Base-by-base conservation (phyloP, 345 rosid genomes). In the Eucalyptus pumila region DNA sequence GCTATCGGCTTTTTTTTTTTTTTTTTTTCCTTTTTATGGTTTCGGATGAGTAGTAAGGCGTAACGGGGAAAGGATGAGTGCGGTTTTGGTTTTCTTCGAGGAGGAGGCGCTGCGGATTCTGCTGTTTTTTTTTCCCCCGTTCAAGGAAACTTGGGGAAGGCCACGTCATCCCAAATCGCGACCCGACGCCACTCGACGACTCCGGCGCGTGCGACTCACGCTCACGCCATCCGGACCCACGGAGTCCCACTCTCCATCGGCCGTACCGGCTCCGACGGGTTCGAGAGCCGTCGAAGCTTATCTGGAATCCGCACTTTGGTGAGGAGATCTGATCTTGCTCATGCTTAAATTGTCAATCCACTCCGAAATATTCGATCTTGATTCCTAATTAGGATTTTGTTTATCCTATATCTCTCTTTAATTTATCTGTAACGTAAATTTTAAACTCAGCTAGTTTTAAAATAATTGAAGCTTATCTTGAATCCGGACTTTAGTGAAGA, bases 401-500 rank as follows among this genome's bases (percentile, higher is more conserved):
- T 21, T 76, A 37, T 11, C 15, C 5, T 37, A 8, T 52, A 52
- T 52, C 58, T 52, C 26, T 52, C 5, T 52, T 52, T 4, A 52
- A 52, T 2, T 52, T 52, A 52, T 52, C 5, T 8, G 5, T 52
- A 52, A 52, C 2, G 0, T 19, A 52, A 52, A 52, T 19, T 52
- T 52, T 8, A 4, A 8, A 19, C 2, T 52, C 5, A 0, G 7
- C 0, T 0, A 0, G 2, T 19, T 52, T 52, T 19, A 52, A 52
- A 52, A 52, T 10, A 52, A 52, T 52, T 8, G 5, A 52, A 52
- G 0, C 26, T 52, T 52, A 21, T 52, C 4, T 8, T 21, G 11
- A 52, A 52, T 52, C 11, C 26, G 1, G 0, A 52, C 26, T 52
- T 52, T 8, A 52, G 1, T 8, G 26, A 52, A 21, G 2, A 52